Conservation (phyloP, 2,329 filamentous ascomycete genomes). For the Coleophoma cylindrospora region DNA sequence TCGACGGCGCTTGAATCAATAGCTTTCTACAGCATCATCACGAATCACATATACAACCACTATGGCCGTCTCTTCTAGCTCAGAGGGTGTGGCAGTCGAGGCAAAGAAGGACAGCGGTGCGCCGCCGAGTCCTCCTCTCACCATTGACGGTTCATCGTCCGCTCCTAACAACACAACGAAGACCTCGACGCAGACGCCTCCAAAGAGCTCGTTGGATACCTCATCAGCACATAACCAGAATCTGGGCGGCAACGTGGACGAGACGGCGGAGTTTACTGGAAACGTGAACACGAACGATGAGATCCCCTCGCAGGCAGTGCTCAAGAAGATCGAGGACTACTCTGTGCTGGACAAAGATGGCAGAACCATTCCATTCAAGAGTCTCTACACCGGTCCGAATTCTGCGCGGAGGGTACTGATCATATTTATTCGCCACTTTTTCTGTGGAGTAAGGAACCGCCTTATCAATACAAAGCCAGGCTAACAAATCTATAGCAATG, state of each 20-base stretch:
- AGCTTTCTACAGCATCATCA: no score
- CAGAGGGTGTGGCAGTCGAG: neutral
- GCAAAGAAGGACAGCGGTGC: neutral
- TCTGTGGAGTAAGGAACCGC: constrained; percentile 25
- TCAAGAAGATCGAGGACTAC: constrained; percentile 43
- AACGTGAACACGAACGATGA: constrained; percentile 50
- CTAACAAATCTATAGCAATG: constrained; percentile 21
- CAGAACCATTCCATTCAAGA: constrained; percentile 24
- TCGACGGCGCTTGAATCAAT: no score
- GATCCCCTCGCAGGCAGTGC: constrained; percentile 42
- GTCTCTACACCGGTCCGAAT: constrained; percentile 26
- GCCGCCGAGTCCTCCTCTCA: neutral
- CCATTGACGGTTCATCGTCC: neutral
- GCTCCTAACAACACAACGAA: neutral
- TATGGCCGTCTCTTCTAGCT: neutral
- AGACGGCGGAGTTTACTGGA: constrained; percentile 48
- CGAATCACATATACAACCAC: neutral
- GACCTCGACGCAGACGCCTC: neutral
- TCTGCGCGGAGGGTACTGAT: constrained; percentile 25
- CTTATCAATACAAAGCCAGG: neutral
- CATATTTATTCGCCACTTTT: constrained; percentile 32
- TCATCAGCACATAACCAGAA: constrained; percentile 1
- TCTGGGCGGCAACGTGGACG: constrained; percentile 7
- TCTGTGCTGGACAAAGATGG: constrained; percentile 25
- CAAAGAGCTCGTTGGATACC: constrained; percentile 9